Evolutionary conservation across 441 rosid genomes (phyloP).

Genomic region (Eruca vesicaria): DNA sequence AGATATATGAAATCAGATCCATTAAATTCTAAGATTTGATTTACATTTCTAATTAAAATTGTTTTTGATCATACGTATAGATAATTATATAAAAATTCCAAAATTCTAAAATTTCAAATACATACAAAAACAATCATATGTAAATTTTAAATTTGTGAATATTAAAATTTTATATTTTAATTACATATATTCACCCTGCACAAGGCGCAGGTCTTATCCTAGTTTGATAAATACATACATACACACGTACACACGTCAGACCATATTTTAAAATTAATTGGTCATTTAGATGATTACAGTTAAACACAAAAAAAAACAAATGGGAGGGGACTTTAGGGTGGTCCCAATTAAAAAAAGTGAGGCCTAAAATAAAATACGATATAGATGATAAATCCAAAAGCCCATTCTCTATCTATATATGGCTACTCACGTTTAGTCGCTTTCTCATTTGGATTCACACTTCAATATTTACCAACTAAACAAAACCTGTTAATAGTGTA

Average conservation of each 20-base stretch:
- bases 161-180: no score
- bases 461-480: slow-evolving; percentile 6
- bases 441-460: slow-evolving; percentile 34
- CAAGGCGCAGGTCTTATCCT: no score
- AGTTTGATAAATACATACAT: no score
- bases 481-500: neutral
- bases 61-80: no score
- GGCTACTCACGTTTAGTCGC: slow-evolving; percentile 33
- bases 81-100: no score
- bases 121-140: no score
- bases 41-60: no score
- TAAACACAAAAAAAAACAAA: neutral
- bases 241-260: slow-evolving; percentile 16
- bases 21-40: no score
- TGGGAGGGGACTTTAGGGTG: slow-evolving; percentile 22
- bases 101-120: no score
- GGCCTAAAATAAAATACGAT: slow-evolving; percentile 35
- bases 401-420: slow-evolving; percentile 30
- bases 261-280: slow-evolving; percentile 11
- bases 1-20: no score
- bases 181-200: no score
- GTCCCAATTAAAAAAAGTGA: slow-evolving; percentile 31
- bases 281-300: slow-evolving; percentile 8
- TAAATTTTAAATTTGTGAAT: no score
- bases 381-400: slow-evolving; percentile 24